Base-by-base conservation (phyloP, 495 filamentous ascomycete genomes). In the Letharia columbiana region DNA sequence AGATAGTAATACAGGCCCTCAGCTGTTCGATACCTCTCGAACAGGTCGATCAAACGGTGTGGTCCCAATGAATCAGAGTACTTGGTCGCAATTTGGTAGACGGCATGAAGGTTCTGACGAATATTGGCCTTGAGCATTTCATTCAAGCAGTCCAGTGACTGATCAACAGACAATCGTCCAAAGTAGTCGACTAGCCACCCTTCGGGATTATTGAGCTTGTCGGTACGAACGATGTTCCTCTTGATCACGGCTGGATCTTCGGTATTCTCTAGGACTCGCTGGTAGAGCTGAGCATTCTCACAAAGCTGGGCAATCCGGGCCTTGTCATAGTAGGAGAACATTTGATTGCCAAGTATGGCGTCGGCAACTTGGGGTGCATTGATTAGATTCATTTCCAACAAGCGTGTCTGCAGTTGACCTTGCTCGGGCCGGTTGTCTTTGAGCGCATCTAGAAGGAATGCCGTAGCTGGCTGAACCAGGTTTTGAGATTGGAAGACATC, bases 1-100 rank as follows among this genome's bases (percentile, higher is more conserved):
- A 99, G 85, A 78, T 96, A 99, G 81, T 93, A 96, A 83, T 94
- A 99, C 20, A 99, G 85, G 74, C 94, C 94, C 76, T 99, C 94
- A 40, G 90, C 87, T 41, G 92, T 97, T 73, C 92, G 90, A 79
- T 97, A 96, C 77, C 92, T 96, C 80, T 99, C 95, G 63, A 99
- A 86, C 4, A 99, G 85, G 67, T 94, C 91, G 67, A 99, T 96
- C 68, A 99, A 81, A 65, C 86, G 86, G 65, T 85, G 85, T 20
- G 94, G 78, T n/a, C 93, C 93, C n/a, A 99, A 82, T 17, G 97
- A 87, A 73, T 99, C 94, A 3, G 94, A 96, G 75, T 96, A 99
- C 76, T 98, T 98, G 71, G 93, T 96, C 20, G 92, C 92, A 67
- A 97, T 87, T 74, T 94, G 91, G 63, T 97, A 89, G 31, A 97